phyloP scores from a whole-genome alignment of 148 eudicot genomes.

The Diospyros lotus region DNA sequence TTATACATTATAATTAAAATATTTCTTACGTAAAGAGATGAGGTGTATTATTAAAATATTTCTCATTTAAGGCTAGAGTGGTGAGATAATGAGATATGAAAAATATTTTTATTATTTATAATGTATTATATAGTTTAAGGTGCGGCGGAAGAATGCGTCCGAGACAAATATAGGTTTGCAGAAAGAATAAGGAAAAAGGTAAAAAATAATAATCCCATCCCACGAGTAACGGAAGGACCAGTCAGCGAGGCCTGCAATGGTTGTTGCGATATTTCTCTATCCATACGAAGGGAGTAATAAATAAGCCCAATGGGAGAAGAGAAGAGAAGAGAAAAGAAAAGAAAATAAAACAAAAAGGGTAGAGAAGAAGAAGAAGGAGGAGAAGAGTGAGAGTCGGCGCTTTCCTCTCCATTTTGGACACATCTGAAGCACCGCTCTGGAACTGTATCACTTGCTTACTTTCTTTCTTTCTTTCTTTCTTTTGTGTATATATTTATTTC shows the following conservation, averaged over 20 bases:
- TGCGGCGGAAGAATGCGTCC: too few relatives aligned
- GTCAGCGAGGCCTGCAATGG: constrained; percentile 3
- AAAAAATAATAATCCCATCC: not conserved
- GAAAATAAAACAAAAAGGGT: constrained; percentile 5
- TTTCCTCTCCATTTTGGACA: constrained; percentile 23
- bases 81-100: too few relatives aligned
- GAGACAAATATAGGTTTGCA: too few relatives aligned
- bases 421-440: constrained; percentile 23
- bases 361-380: not conserved
- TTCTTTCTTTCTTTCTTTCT: too few relatives aligned
- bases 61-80: too few relatives aligned
- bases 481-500: too few relatives aligned
- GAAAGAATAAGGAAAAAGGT: too few relatives aligned
- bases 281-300: not conserved
- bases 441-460: not conserved
- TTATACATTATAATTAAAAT: too few relatives aligned
- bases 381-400: constrained; percentile 17
- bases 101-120: too few relatives aligned
- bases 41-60: too few relatives aligned
- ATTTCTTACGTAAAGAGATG: too few relatives aligned
- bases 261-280: constrained; percentile 13
- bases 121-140: too few relatives aligned
- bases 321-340: not conserved
- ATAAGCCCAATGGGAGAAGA: not conserved
- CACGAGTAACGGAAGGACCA: constrained; percentile 5